A percentile compares a stretch with the other conserved stretches of the same genome.
Conservation (phyloP, 805 yeast species). For the Ogataea trehaloabstinens region DNA sequence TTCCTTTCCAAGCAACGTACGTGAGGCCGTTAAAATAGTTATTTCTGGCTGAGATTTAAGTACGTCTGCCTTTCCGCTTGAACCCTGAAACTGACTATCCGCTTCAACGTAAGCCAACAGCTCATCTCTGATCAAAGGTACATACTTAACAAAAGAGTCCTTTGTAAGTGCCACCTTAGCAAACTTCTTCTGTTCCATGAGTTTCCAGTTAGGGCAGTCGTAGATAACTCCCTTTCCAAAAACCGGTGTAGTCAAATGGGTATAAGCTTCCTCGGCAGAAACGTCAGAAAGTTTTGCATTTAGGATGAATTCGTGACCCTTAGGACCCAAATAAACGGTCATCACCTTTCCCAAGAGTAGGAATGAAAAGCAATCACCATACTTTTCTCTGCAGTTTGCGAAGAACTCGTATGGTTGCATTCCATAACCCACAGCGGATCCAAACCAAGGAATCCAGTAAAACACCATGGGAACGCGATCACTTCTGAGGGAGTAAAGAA, state of each 20-base stretch:
- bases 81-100: conserved; percentile 46
- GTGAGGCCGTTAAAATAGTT: conserved; percentile 93
- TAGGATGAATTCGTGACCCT: conserved; percentile 94
- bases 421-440: conserved; percentile 86
- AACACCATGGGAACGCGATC: conserved; percentile 90
- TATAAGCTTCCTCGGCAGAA: conserved; percentile 94
- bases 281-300: conserved; percentile 88
- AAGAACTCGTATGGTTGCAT: conserved; percentile 93
- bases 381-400: conserved; percentile 67
- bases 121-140: conserved; percentile 85
- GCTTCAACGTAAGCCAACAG: conserved; percentile 59
- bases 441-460: conserved; percentile 94
- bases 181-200: conserved; percentile 98
- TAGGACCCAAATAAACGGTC: conserved; percentile 96
- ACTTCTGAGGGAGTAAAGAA: conserved; percentile 64
- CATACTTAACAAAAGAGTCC: conserved; percentile 80
- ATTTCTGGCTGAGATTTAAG: conserved; percentile 89
- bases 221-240: conserved; percentile 97
- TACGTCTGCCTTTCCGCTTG: conserved; percentile 57
- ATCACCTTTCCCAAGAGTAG: conserved; percentile 83
- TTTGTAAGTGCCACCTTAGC: conserved; percentile 85
- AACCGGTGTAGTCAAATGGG: conserved; percentile 97
- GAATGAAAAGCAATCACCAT: conserved; percentile 93
- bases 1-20: conserved; percentile 88
- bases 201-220: conserved; percentile 89